Conservation (phyloP, 225 moss, liverwort and hornwort genomes). For the Marchantia paleacea region DNA sequence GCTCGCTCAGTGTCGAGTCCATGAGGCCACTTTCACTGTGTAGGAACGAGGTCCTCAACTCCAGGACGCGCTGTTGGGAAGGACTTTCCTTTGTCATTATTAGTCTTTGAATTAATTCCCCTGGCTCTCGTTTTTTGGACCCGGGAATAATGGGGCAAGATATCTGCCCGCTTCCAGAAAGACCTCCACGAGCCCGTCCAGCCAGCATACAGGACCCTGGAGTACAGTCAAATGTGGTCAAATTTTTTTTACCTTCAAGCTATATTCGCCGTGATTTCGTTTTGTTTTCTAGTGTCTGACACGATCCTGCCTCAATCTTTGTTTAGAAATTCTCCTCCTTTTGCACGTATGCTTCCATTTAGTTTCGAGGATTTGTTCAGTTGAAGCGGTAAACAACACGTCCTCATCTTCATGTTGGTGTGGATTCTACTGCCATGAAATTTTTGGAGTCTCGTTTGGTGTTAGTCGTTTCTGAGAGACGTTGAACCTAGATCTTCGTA, state of each 20-base stretch:
- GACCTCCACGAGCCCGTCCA: not conserved
- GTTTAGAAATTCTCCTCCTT: not conserved
- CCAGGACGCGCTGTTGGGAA: not conserved
- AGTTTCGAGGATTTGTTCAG: no score
- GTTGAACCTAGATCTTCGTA: no score
- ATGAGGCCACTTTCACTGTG: not conserved
- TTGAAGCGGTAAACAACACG: no score
- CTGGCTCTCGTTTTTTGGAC: no score
- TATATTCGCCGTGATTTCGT: not conserved
- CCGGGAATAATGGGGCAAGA: not conserved
- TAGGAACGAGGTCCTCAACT: no score
- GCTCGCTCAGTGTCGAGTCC: not conserved
- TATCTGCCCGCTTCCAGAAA: conserved; percentile 4
- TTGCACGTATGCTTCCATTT: no score
- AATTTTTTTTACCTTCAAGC: not conserved
- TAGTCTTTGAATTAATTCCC: not conserved
- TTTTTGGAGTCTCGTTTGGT: no score
- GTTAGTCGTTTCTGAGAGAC: no score
- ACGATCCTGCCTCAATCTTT: not conserved
- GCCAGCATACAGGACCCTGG: not conserved
- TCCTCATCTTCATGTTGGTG: no score
- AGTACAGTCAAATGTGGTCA: not conserved
- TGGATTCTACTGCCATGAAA: no score
- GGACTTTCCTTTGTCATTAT: not conserved
- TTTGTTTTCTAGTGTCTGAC: not conserved